Conservation (phyloP, 371 early-diverging fungal genomes). For the Mucor circinelloides region DNA sequence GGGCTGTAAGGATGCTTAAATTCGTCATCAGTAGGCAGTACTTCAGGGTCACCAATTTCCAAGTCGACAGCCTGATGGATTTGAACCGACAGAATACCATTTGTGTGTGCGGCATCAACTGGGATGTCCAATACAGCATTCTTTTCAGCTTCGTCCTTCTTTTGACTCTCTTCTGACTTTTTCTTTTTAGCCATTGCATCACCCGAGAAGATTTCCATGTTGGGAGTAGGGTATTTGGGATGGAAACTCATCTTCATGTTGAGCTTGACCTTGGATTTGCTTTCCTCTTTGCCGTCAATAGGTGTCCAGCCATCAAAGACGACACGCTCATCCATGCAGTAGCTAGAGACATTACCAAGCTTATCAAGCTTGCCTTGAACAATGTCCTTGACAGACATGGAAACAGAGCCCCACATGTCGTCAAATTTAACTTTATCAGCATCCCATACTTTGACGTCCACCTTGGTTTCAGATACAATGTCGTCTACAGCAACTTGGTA, state of each 20-base stretch:
- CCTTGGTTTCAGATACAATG: conserved; percentile 35
- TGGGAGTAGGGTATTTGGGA: conserved; percentile 44
- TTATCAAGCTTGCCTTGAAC: conserved; percentile 36
- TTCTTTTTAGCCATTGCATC: conserved; percentile 13
- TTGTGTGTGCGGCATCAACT: conserved; percentile 29
- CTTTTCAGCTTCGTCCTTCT: conserved; percentile 16
- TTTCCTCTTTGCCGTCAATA: conserved; percentile 37
- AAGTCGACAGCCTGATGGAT: conserved; percentile 46
- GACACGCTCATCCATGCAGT: conserved; percentile 39
- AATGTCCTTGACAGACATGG: conserved; percentile 36
- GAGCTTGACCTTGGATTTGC: conserved; percentile 33
- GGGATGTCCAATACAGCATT: not conserved
- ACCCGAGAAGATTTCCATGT: conserved; percentile 17
- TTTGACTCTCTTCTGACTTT: conserved; percentile 3
- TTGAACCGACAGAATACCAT: conserved; percentile 39
- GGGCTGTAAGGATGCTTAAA: conserved; percentile 47
- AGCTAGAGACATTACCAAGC: conserved; percentile 36
- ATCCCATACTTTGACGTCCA: conserved; percentile 50
- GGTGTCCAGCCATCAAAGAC: conserved; percentile 49
- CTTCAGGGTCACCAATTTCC: conserved; percentile 37
- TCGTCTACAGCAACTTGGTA: conserved; percentile 26
- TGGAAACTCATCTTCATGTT: conserved; percentile 46
- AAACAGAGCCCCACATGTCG: conserved; percentile 44
- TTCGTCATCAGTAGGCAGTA: conserved; percentile 28
- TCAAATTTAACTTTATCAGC: conserved; percentile 50